Conservation (phyloP, 1,139 yeast species). For the Diutina neorugosa region DNA sequence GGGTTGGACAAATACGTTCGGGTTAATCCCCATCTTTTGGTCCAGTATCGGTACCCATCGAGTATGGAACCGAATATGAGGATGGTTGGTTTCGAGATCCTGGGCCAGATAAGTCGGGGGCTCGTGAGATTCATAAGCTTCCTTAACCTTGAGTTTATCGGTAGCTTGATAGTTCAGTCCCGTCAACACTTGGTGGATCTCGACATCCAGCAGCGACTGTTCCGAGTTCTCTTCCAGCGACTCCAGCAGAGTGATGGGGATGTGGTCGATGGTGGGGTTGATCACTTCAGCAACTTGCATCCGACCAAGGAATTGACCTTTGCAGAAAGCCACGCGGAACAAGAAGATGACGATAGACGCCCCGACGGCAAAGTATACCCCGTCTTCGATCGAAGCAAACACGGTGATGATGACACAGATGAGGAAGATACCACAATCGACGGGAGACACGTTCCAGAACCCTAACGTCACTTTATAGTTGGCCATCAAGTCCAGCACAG, state of each 20-base stretch:
- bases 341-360: constrained; percentile 71
- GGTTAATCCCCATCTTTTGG: constrained; percentile 31
- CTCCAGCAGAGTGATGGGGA: constrained; percentile 5
- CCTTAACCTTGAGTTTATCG: constrained; percentile 10
- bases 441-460: constrained; percentile 66
- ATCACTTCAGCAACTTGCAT: constrained; percentile 58
- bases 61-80: constrained; percentile 38
- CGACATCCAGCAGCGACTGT: constrained; percentile 14
- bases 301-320: constrained; percentile 74
- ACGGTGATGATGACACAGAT: constrained; percentile 72
- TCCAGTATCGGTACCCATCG: constrained; percentile 74
- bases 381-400: constrained; percentile 73
- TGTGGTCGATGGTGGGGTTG: constrained; percentile 34
- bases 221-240: constrained; percentile 9
- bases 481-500: constrained; percentile 83
- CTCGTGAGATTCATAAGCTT: constrained; percentile 9
- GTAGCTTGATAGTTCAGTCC: constrained; percentile 14
- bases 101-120: constrained; percentile 12
- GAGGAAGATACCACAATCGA: constrained; percentile 67
- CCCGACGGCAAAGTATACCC: constrained; percentile 82
- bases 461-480: constrained; percentile 59
- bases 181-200: constrained; percentile 25
- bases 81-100: constrained; percentile 16
- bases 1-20: constrained; percentile 44
- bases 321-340: constrained; percentile 68